phyloP scores from a whole-genome alignment of 331 rosid species.

The Malus hybrid region DNA sequence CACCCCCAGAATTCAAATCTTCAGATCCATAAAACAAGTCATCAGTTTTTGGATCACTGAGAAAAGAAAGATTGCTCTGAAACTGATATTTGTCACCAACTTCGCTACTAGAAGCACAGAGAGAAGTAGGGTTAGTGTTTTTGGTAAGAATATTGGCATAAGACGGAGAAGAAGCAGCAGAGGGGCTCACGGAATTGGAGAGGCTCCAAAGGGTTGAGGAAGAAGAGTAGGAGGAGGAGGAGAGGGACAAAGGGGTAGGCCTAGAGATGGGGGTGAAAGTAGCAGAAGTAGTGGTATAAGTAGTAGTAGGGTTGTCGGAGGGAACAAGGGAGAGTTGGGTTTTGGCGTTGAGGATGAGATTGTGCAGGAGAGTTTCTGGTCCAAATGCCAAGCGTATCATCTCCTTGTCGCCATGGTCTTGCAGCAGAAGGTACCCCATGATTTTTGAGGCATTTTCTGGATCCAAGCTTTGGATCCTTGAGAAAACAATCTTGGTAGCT shows the following conservation, averaged over 20 bases:
- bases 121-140: conserved; percentile 1
- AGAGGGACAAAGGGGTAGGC: conserved; percentile 29
- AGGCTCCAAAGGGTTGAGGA: conserved; percentile 20
- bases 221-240: conserved; percentile 15
- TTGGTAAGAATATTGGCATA: conserved; percentile 20
- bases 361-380: conserved; percentile 37
- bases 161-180: conserved; percentile 12
- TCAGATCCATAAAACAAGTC: conserved; percentile 19
- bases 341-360: conserved; percentile 35
- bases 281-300: conserved; percentile 11
- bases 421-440: conserved; percentile 43
- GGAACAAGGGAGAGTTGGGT: conserved; percentile 31
- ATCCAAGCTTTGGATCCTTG: conserved; percentile 35
- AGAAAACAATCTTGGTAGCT: conserved; percentile 31
- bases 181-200: conserved; percentile 5
- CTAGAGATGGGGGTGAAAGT: conserved; percentile 36
- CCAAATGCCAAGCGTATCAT: conserved; percentile 40
- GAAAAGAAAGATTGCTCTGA: neutral
- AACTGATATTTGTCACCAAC: neutral
- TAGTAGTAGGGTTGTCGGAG: conserved; percentile 1
- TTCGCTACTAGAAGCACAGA: neutral
- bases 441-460: conserved; percentile 42
- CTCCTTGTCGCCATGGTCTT: conserved; percentile 41
- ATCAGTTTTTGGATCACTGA: neutral
- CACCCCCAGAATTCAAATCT: conserved; percentile 24